Conservation (phyloP, 1,139 yeast species). For the Blastobotrys petasosporus region DNA sequence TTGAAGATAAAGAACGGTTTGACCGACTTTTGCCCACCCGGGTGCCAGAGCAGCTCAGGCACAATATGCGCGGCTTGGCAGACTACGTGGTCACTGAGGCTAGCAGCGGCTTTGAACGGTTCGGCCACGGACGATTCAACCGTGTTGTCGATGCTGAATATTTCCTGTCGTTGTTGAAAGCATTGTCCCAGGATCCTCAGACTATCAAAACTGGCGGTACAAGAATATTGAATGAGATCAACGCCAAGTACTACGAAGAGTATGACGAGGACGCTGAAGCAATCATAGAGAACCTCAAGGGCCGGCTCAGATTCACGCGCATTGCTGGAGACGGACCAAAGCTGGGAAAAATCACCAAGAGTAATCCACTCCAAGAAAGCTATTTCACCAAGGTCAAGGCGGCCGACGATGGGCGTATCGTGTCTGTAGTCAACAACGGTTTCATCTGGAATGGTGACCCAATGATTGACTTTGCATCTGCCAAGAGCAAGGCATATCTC, state of each 20-base stretch:
- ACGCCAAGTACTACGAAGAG: slow-evolving; percentile 61
- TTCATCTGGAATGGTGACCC: slow-evolving; percentile 99
- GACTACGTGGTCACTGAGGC: slow-evolving; percentile 45
- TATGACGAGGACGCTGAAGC: slow-evolving; percentile 68
- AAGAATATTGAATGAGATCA: slow-evolving; percentile 66
- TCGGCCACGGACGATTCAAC: slow-evolving; percentile 46
- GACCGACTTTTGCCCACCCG: slow-evolving; percentile 30
- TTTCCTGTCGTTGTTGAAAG: slow-evolving; percentile 44
- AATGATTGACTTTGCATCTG: slow-evolving; percentile 84
- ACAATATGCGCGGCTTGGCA: slow-evolving; percentile 43
- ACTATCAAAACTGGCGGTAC: slow-evolving; percentile 41
- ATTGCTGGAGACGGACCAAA: slow-evolving; percentile 77
- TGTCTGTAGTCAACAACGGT: slow-evolving; percentile 86
- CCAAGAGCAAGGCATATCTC: slow-evolving; percentile 69
- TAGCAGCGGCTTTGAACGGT: slow-evolving; percentile 33
- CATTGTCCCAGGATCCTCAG: slow-evolving; percentile 38
- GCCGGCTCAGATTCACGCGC: slow-evolving; percentile 69
- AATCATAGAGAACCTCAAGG: slow-evolving; percentile 62
- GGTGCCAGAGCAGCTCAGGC: slow-evolving; percentile 40
- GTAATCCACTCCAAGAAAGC: slow-evolving; percentile 69
- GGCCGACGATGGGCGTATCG: slow-evolving; percentile 43
- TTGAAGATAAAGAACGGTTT: slow-evolving; percentile 23
- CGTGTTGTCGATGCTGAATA: slow-evolving; percentile 48
- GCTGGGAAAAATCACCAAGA: slow-evolving; percentile 52
- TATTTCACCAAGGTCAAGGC: slow-evolving; percentile 70